Percentiles rank a stretch among this genome's conserved stretches.
phyloP scores from a whole-genome alignment of 495 filamentous ascomycete species.

The Cladorrhinum samala region DNA sequence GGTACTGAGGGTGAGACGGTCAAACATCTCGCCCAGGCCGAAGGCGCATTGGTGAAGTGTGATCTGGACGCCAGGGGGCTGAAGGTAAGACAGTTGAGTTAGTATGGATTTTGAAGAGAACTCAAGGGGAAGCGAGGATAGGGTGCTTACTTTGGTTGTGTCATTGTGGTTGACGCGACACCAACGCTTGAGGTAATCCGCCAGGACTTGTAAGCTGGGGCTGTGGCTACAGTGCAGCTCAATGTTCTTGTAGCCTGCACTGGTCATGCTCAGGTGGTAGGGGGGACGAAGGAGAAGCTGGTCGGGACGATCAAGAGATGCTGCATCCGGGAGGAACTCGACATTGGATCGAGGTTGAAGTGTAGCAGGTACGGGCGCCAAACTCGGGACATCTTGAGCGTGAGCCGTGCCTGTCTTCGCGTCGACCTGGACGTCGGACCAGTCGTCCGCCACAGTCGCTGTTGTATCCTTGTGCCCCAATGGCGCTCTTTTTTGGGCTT shows the following conservation, averaged over 20 bases:
- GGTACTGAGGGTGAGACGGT: conserved; percentile 28
- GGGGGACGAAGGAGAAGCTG: conserved; percentile 33
- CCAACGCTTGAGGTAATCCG: conserved; percentile 35
- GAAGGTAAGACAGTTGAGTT: background rate
- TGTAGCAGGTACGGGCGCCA: no score
- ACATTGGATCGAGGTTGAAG: no score
- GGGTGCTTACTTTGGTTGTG: conserved; percentile 19
- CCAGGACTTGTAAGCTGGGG: conserved; percentile 31
- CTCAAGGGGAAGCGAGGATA: no score
- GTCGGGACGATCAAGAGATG: conserved; percentile 28
- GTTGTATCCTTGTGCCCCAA: background rate
- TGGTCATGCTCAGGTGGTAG: conserved; percentile 33
- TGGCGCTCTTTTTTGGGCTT: conserved; percentile 8
- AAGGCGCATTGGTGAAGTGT: conserved; percentile 32
- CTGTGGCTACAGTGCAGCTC: conserved; percentile 37
- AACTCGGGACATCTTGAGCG: no score
- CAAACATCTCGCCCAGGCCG: conserved; percentile 31
- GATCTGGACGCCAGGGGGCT: conserved; percentile 33
- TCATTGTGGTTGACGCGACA: conserved; percentile 32
- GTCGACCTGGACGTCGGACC: conserved; percentile 29
- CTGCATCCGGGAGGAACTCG: conserved; percentile 27
- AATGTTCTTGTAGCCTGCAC: conserved; percentile 9
- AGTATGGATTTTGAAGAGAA: background rate
- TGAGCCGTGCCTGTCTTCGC: conserved; percentile 14
- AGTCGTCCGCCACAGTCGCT: conserved; percentile 20